Evolutionary conservation across 176 grass and related monocot species (phyloP).

Genomic region (Carex kokanica): DNA sequence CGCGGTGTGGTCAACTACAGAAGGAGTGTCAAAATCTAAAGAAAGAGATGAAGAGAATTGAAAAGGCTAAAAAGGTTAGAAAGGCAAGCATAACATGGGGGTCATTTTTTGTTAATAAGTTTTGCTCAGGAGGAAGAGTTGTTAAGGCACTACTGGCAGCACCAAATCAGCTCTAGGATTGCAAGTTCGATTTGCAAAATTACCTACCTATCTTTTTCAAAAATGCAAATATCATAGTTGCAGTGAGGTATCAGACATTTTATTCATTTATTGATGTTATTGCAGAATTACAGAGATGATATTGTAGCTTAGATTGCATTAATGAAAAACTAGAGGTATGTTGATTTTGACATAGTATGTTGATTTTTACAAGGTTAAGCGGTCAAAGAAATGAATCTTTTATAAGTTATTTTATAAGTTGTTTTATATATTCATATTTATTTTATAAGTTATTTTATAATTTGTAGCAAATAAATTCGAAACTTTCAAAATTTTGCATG

Average conservation of each 20-base stretch:
- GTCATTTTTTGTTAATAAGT: background rate
- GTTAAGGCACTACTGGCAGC: background rate
- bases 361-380: background rate
- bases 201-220: background rate
- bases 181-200: background rate
- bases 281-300: background rate
- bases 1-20: background rate
- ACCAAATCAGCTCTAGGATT: background rate
- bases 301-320: background rate
- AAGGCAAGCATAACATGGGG: background rate
- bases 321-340: background rate
- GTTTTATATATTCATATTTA: too few relatives aligned
- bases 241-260: background rate
- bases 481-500: too few relatives aligned
- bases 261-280: background rate
- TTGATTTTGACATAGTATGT: too few relatives aligned
- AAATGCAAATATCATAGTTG: background rate
- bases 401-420: too few relatives aligned
- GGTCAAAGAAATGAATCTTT: too few relatives aligned
- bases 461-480: too few relatives aligned
- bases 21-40: background rate
- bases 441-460: too few relatives aligned
- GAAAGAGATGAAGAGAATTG: conserved; percentile 4
- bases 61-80: background rate
- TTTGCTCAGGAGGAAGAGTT: conserved; percentile 1